These are phyloP conservation scores for Xylaria sp. DNA, from an alignment of 2,329 filamentous ascomycete genomes.

Conservation along the genomic window DNA sequence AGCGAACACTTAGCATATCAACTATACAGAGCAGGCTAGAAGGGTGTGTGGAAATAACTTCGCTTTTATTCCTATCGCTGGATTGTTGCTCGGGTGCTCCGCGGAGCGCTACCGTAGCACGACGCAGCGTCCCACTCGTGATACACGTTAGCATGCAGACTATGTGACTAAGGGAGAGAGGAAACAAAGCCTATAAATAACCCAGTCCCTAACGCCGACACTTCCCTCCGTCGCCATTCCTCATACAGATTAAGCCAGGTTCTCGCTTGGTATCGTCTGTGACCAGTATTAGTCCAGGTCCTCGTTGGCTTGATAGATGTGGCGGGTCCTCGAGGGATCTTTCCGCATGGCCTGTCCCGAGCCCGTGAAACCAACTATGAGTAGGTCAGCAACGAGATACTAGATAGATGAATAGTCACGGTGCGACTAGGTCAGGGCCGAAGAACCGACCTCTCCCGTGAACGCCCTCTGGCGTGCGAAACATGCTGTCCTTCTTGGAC, in stretches of 20 bases:
- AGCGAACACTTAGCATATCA: conserved; percentile 27
- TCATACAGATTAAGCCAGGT: conserved; percentile 15
- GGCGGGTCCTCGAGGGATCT: conserved; percentile 79
- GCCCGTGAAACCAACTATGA: conserved; percentile 88
- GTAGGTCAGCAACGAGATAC: conserved; percentile 39
- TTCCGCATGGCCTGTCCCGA: conserved; percentile 97
- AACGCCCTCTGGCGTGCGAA: conserved; percentile 85
- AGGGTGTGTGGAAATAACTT: conserved; percentile 20
- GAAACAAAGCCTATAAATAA: conserved; percentile 42
- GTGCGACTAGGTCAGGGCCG: not conserved
- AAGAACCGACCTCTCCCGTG: conserved; percentile 76
- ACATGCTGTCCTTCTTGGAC: conserved; percentile 93
- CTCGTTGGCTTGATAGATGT: conserved; percentile 81
- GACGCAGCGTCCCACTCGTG: conserved; percentile 27
- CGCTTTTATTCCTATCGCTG: conserved; percentile 18
- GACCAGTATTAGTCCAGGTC: conserved; percentile 66
- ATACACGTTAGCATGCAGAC: conserved; percentile 43
- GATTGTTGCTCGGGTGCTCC: conserved; percentile 12
- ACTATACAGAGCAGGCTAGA: not conserved
- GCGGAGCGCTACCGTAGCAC: conserved; percentile 10
- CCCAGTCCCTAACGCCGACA: conserved; percentile 29
- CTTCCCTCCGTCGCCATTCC: conserved; percentile 21
- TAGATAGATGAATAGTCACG: not conserved
- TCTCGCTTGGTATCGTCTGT: conserved; percentile 33
- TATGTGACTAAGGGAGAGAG: conserved; percentile 38